Percentiles rank a stretch among this genome's conserved stretches.
phyloP scores from a whole-genome alignment of 345 rosid genomes.

The Chamaenerion angustifolium region DNA sequence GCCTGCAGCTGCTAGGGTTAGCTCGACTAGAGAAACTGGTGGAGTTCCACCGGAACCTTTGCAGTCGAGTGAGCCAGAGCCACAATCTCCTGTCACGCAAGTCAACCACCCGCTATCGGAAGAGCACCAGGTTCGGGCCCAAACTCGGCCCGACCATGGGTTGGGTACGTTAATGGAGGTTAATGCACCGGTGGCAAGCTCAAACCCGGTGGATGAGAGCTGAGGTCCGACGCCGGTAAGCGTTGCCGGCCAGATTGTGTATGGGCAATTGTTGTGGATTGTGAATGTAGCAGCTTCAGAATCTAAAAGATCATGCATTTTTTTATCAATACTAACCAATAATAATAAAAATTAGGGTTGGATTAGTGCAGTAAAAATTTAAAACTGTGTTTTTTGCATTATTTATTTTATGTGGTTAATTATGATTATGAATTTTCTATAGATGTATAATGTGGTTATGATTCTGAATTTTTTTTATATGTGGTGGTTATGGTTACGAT shows the following conservation, averaged over 20 bases:
- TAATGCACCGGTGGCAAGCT: conserved; percentile 20
- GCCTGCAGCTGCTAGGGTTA: conserved; percentile 9
- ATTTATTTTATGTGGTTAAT: too few relatives aligned
- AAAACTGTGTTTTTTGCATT: too few relatives aligned
- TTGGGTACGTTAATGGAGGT: conserved; percentile 6
- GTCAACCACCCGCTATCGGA: conserved; percentile 17
- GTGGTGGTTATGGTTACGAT: too few relatives aligned
- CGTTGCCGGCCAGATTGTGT: conserved; percentile 36
- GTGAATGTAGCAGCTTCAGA: conserved; percentile 19
- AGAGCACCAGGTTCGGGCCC: conserved; percentile 42
- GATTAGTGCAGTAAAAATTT: too few relatives aligned
- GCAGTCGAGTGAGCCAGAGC: conserved; percentile 29
- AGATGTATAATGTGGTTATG: too few relatives aligned
- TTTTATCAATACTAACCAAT: too few relatives aligned
- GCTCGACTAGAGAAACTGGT: conserved; percentile 30
- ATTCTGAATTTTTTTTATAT: too few relatives aligned
- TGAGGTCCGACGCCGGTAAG: conserved; percentile 9
- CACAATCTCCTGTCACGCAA: conserved; percentile 38
- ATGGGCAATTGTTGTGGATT: conserved; percentile 32
- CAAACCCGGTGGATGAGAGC: conserved; percentile 34
- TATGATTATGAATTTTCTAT: too few relatives aligned
- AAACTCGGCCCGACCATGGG: conserved; percentile 33
- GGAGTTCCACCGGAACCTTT: conserved; percentile 16
- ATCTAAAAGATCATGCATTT: too few relatives aligned
- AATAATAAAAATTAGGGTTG: too few relatives aligned